Evolutionary conservation across 2,329 filamentous ascomycete genomes (phyloP).

Genomic region (Aspergillaceae sp.): DNA sequence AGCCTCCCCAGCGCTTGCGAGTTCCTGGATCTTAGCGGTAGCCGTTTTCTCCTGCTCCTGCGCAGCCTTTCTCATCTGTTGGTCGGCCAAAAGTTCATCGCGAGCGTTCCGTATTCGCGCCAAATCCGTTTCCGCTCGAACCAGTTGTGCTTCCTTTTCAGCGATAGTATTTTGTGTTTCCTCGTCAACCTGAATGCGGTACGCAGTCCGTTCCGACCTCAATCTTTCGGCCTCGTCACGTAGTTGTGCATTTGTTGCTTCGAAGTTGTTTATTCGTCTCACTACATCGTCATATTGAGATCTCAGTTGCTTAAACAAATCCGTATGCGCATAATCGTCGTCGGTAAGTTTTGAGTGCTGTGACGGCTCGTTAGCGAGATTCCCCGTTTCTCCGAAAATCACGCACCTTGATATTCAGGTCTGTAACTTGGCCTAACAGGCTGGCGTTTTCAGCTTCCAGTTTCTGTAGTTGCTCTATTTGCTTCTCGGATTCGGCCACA

Average conservation of each 20-base stretch:
- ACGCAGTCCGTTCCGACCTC: slow-evolving; percentile 74
- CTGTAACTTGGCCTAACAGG: slow-evolving; percentile 69
- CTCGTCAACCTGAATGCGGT: slow-evolving; percentile 69
- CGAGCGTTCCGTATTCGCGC: slow-evolving; percentile 73
- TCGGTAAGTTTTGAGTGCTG: slow-evolving; percentile 67
- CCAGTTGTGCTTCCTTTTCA: slow-evolving; percentile 75
- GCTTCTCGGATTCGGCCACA: slow-evolving; percentile 64
- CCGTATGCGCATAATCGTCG: slow-evolving; percentile 87
- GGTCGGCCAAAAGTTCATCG: slow-evolving; percentile 78
- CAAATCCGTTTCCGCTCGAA: slow-evolving; percentile 73
- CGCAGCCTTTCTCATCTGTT: slow-evolving; percentile 66
- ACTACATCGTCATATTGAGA: slow-evolving; percentile 87
- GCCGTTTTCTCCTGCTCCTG: slow-evolving; percentile 68
- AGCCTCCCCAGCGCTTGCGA: slow-evolving; percentile 68
- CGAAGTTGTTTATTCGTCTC: slow-evolving; percentile 81
- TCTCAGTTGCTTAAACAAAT: slow-evolving; percentile 88
- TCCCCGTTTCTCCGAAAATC: too few relatives aligned
- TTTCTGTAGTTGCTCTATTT: slow-evolving; percentile 79
- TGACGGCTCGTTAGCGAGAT: neutral
- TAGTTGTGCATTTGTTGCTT: slow-evolving; percentile 77
- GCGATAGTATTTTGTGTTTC: slow-evolving; percentile 64
- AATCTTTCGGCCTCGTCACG: slow-evolving; percentile 77
- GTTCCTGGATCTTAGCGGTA: slow-evolving; percentile 65
- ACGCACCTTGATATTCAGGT: slow-evolving; percentile 52
- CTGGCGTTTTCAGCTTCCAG: slow-evolving; percentile 67